Evolutionary conservation across 2,329 filamentous ascomycete species (phyloP).

Genomic region (Apiospora rasikravindrae): DNA sequence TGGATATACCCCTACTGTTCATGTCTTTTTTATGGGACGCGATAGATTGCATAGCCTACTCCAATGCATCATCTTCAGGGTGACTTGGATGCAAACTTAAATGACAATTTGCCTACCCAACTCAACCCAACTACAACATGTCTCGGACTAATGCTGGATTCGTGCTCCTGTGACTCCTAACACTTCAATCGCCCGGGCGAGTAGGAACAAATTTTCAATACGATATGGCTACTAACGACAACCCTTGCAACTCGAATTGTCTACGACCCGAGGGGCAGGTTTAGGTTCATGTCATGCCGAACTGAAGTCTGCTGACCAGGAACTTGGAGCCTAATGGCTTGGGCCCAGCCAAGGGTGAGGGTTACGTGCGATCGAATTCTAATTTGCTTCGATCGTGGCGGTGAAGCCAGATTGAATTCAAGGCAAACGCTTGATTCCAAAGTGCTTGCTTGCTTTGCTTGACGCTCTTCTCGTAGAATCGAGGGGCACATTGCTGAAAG

Average conservation of each 20-base stretch:
- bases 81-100: background rate
- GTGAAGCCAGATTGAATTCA: too few relatives aligned
- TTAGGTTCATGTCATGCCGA: slow-evolving; percentile 6
- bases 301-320: background rate
- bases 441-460: background rate
- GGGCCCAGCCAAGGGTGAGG: background rate
- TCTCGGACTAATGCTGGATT: background rate
- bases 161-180: background rate
- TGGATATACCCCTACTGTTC: slow-evolving; percentile 21
- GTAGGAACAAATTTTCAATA: background rate
- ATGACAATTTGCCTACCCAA: slow-evolving; percentile 8
- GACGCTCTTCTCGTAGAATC: background rate
- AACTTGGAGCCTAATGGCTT: background rate
- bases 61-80: background rate
- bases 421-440: background rate
- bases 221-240: background rate
- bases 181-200: background rate
- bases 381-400: too few relatives aligned
- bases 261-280: background rate
- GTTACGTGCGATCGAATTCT: too few relatives aligned
- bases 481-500: background rate
- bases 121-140: background rate
- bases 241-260: background rate
- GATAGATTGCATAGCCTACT: background rate
- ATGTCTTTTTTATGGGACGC: slow-evolving; percentile 2